Base-by-base conservation (phyloP, 2,329 filamentous ascomycete genomes). In the Sporothrix dimorphospora region DNA sequence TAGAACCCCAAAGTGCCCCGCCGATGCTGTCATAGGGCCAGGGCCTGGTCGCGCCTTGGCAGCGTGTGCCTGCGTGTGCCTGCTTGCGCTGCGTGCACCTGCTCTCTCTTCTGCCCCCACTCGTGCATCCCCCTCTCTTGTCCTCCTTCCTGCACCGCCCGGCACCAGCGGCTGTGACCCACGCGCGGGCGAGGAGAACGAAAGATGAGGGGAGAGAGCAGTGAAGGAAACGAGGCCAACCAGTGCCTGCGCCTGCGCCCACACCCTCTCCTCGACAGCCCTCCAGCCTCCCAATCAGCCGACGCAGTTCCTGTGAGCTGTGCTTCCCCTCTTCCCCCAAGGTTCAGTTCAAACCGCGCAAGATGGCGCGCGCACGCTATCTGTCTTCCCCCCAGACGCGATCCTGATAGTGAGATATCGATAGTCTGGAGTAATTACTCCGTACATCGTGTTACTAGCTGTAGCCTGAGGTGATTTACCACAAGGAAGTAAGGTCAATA, bases 1-100 rank as follows among this genome's bases (percentile, higher is more conserved):
- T 16, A n/a, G 38, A 27, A 21, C 55, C 19, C 55, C 30, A 61
- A 24, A 57, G 27, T 34, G 34, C 34, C 57, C 21, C 34, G 57
- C 57, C 34, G 57, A 61, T 61, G 57, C 57, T 24, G 57, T 63
- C 57, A 63, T 42, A 61, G 57, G 34, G 57, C 57, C 57, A n/a
- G n/a, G 34, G 14, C 57, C 38, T 63, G 34, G 57, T 34, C n/a
- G 42, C 14, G 34, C 38, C 19, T 16, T 34, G 27, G 5, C 1
- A 19, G 49, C 16, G 53, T 14, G 30, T 34, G 30, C 30, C 30
- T 34, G 30, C 30, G 30, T 34, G 14, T 9, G 53, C 53, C 24
- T 57, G 24, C n/a, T 4, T 24, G 51, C 21, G 21, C 12, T 49
- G n/a, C 47, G 47, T 51, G 49, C 53, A 57, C 53, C 14, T 57